Conservation (phyloP, 2,329 filamentous ascomycete species). For the Aspergillus sp. region DNA sequence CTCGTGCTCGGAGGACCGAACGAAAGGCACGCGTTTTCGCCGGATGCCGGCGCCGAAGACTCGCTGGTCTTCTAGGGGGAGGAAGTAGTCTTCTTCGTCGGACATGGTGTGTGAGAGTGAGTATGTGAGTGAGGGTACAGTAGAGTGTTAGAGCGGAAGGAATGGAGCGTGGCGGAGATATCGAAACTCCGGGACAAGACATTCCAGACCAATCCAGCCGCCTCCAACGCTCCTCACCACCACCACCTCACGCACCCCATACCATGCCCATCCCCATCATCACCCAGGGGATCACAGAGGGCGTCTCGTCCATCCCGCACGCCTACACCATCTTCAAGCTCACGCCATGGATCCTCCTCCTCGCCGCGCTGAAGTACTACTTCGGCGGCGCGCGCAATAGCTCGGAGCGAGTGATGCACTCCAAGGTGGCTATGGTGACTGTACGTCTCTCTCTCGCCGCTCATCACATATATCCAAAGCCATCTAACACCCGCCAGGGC, state of each 20-base stretch:
- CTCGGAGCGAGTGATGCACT: constrained; percentile 78
- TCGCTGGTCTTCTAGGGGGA: constrained; percentile 50
- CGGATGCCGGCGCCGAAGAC: constrained; percentile 56
- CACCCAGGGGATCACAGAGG: constrained; percentile 45
- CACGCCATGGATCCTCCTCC: constrained; percentile 41
- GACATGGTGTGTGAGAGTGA: constrained; percentile 12
- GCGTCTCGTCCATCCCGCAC: constrained; percentile 46
- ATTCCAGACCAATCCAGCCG: constrained; percentile 1
- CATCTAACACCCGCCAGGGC: constrained; percentile 45
- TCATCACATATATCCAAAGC: constrained; percentile 4
- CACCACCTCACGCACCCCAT: constrained; percentile 8
- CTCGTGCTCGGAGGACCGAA: constrained; percentile 40
- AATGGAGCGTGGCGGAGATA: not conserved
- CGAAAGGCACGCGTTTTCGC: constrained; percentile 52
- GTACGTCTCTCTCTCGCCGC: constrained; percentile 35
- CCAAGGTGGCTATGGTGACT: constrained; percentile 87
- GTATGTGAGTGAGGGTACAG: not conserved
- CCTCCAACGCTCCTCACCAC: too few relatives aligned
- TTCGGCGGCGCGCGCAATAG: constrained; percentile 64
- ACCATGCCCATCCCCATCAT: constrained; percentile 56
- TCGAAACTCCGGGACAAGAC: constrained; percentile 1
- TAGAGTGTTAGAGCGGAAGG: not conserved
- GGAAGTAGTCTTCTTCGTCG: constrained; percentile 49
- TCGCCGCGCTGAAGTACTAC: constrained; percentile 61
- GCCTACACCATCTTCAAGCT: constrained; percentile 44